phyloP scores from a whole-genome alignment of 2,329 filamentous ascomycete genomes.

The Monilinia polystroma region DNA sequence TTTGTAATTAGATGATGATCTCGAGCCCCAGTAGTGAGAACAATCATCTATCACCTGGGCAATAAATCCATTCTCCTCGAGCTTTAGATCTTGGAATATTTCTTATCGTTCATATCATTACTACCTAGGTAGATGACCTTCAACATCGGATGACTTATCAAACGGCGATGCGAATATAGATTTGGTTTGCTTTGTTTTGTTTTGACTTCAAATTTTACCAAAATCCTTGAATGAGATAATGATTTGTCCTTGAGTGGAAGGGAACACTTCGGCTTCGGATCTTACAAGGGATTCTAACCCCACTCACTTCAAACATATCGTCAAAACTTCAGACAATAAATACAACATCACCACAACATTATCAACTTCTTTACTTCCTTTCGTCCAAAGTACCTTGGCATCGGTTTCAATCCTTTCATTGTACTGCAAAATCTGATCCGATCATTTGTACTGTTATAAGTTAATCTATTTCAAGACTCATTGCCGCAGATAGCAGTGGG shows the following conservation, averaged over 20 bases:
- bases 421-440: neutral
- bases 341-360: neutral
- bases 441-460: neutral
- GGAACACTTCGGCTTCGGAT: neutral
- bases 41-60: too few species aligned
- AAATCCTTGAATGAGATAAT: too few species aligned
- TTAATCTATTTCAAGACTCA: slow-evolving; percentile 11
- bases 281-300: neutral
- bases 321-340: slow-evolving; percentile 18
- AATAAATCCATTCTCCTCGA: too few species aligned
- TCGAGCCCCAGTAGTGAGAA: too few species aligned
- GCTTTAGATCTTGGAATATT: too few species aligned
- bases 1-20: too few species aligned
- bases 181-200: too few species aligned
- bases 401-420: neutral
- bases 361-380: neutral
- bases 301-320: slow-evolving; percentile 14
- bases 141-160: neutral
- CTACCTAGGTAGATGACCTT: too few species aligned
- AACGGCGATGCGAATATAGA: neutral
- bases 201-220: too few species aligned
- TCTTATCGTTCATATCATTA: too few species aligned
- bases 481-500: slow-evolving; percentile 1
- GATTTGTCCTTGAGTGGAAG: neutral
- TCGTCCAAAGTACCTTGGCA: slow-evolving; percentile 3